Conservation (phyloP, 1,284 basidiomycete species). For the Gastroboletus turbinatus region DNA sequence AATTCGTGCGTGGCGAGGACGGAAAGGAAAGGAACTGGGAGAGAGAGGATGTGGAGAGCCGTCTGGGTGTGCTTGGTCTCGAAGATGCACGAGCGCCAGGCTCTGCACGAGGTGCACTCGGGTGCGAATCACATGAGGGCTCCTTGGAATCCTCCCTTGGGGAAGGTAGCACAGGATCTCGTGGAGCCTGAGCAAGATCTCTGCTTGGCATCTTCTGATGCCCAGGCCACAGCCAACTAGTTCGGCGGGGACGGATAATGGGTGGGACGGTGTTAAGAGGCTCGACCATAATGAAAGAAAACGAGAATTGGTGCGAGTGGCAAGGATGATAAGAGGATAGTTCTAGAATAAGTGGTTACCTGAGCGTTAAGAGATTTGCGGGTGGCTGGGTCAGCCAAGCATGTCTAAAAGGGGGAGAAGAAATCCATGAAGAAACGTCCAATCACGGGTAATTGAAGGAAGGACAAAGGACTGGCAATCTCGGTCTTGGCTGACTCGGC, state of each 20-base stretch:
- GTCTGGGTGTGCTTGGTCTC: constrained; percentile 21
- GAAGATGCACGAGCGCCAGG: constrained; percentile 5
- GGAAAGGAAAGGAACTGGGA: constrained; percentile 28
- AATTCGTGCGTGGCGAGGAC: constrained; percentile 13
- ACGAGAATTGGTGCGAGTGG: constrained; percentile 1
- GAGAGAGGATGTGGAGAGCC: constrained; percentile 25
- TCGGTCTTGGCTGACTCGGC: constrained; percentile 23
- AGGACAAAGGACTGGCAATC: constrained; percentile 3
- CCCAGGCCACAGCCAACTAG: constrained; percentile 31
- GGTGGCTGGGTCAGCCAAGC: constrained; percentile 33
- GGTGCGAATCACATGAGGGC: background rate
- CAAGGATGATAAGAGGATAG: constrained; percentile 7
- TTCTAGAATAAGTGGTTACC: constrained; percentile 26
- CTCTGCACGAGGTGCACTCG: constrained; percentile 1
- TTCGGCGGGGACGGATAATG: constrained; percentile 16
- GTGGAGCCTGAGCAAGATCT: constrained; percentile 15
- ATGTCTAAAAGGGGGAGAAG: constrained; percentile 27
- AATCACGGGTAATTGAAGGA: constrained; percentile 3
- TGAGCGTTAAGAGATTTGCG: constrained; percentile 26
- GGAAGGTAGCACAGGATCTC: constrained; percentile 18
- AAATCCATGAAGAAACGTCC: constrained; percentile 8
- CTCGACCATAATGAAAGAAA: constrained; percentile 25
- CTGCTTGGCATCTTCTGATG: constrained; percentile 23
- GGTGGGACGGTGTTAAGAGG: constrained; percentile 2
- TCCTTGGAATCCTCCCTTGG: constrained; percentile 14